phyloP scores from a whole-genome alignment of 805 yeast genomes.

The Candida succiphila region DNA sequence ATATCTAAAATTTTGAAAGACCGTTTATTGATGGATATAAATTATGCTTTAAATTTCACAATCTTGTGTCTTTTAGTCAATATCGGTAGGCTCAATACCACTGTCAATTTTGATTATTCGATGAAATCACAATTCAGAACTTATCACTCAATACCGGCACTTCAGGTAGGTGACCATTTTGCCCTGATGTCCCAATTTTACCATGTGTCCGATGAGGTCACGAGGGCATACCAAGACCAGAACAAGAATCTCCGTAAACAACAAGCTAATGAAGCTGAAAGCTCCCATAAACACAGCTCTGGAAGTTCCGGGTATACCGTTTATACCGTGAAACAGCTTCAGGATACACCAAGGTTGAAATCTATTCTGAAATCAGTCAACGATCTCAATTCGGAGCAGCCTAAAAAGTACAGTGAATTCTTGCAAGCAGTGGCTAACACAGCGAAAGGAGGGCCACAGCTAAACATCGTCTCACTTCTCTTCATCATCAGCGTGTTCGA shows the following conservation, averaged over 20 bases:
- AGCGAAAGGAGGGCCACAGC: constrained; percentile 5
- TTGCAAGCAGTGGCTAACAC: constrained; percentile 9
- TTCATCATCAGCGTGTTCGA: constrained; percentile 64
- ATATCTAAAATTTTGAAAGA: constrained; percentile 79
- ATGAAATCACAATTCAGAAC: constrained; percentile 92
- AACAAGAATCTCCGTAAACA: background rate
- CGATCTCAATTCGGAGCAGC: constrained; percentile 51
- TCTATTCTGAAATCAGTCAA: constrained; percentile 82
- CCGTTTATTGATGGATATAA: constrained; percentile 52
- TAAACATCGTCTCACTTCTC: constrained; percentile 66
- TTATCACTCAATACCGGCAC: constrained; percentile 84
- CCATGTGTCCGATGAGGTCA: constrained; percentile 3
- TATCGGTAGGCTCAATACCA: constrained; percentile 90
- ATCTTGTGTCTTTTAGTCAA: constrained; percentile 68
- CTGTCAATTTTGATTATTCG: constrained; percentile 88
- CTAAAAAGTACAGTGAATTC: constrained; percentile 36
- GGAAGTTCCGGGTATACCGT: constrained; percentile 22
- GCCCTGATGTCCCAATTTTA: constrained; percentile 17
- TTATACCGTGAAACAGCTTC: constrained; percentile 64
- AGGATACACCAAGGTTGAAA: constrained; percentile 90
- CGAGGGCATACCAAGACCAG: background rate
- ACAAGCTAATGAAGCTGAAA: background rate
- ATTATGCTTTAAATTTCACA: constrained; percentile 24
- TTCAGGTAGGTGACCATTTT: constrained; percentile 57
- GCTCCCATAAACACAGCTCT: background rate